Conservation (phyloP, 345 rosid genomes). For the Syzygium aromaticum region DNA sequence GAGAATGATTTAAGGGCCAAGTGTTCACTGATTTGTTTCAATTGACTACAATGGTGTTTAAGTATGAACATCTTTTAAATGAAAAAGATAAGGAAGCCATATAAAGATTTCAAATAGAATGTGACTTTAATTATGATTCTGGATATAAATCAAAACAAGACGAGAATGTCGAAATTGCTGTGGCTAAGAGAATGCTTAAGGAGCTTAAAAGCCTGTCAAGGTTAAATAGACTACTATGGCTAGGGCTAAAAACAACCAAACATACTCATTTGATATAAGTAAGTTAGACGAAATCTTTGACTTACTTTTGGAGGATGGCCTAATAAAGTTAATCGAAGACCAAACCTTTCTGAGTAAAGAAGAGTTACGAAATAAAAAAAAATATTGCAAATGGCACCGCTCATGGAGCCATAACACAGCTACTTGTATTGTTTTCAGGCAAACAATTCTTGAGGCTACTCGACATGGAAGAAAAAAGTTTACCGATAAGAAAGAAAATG, state of each 20-base stretch:
- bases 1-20: background rate
- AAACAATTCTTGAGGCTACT: background rate
- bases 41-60: background rate
- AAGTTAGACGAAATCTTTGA: background rate
- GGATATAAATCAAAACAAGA: background rate
- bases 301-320: background rate
- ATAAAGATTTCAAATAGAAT: background rate
- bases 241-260: background rate
- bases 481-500: background rate
- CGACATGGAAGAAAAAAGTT: background rate
- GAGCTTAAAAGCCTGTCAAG: background rate
- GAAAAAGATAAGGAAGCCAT: background rate
- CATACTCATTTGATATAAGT: background rate
- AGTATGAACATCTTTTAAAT: background rate
- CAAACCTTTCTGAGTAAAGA: background rate
- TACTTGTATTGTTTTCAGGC: background rate
- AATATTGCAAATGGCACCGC: background rate
- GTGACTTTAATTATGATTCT: background rate
- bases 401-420: background rate
- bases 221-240: background rate
- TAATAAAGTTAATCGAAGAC: background rate
- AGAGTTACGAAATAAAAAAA: too few species aligned
- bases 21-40: background rate
- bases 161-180: background rate
- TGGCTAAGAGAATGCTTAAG: background rate